A percentile compares a stretch with the other conserved stretches of the same genome.
These are phyloP conservation scores for Russula brevipes DNA, from an alignment of 768 basidiomycete species.

Conservation along the genomic window DNA sequence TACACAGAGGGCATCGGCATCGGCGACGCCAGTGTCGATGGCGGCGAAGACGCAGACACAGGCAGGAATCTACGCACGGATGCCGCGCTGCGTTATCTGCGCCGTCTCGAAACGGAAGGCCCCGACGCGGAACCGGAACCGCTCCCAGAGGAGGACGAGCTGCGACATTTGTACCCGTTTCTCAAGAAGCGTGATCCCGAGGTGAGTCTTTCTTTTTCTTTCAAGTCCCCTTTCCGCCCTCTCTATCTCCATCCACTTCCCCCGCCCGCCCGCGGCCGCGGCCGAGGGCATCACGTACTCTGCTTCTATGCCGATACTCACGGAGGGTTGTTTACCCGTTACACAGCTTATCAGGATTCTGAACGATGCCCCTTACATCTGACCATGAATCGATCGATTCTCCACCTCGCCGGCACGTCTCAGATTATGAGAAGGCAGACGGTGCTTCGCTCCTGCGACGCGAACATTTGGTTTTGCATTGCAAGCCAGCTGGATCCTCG, in stretches of 20 bases:
- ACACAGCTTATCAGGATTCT: constrained; percentile 5
- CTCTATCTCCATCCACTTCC: neutral
- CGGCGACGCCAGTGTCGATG: neutral
- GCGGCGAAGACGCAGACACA: fast-evolving
- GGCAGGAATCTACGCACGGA: constrained; percentile 1
- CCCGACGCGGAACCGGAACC: neutral
- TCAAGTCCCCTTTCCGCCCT: neutral
- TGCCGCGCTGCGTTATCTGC: neutral
- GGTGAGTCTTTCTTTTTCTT: neutral
- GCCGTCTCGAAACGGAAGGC: constrained; percentile 7
- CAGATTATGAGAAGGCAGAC: neutral
- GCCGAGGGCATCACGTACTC: no score
- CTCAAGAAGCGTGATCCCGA: neutral
- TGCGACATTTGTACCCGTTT: constrained; percentile 1
- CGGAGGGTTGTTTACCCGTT: neutral
- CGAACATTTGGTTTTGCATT: neutral
- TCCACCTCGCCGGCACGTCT: neutral
- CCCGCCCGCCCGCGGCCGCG: no score
- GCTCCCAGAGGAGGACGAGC: neutral
- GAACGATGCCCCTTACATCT: neutral
- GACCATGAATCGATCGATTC: neutral
- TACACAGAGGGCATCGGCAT: constrained; percentile 2
- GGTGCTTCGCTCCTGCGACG: neutral
- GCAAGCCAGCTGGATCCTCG: neutral
- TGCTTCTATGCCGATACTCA: neutral